Conservation (phyloP, 2,329 filamentous ascomycete genomes). For the Xylariales sp. region DNA sequence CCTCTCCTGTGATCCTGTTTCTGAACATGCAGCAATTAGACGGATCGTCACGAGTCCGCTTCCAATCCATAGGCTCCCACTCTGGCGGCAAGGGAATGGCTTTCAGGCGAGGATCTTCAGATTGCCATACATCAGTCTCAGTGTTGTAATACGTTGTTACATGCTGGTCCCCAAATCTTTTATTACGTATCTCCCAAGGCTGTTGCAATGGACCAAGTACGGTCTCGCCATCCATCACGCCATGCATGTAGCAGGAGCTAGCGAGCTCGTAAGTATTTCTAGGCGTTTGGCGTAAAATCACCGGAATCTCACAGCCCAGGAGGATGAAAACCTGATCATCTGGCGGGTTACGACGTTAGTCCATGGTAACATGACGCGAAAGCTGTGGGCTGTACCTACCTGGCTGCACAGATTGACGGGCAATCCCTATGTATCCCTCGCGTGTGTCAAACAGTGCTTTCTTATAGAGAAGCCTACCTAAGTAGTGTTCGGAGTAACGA, state of each 20-base stretch:
- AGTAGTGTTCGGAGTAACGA: too few relatives aligned
- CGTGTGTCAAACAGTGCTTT: too few relatives aligned
- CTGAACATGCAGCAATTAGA: slow-evolving; percentile 10
- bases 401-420: background rate
- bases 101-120: background rate
- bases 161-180: too few relatives aligned
- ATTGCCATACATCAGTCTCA: background rate
- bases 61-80: slow-evolving; percentile 4
- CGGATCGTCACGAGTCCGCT: slow-evolving; percentile 12
- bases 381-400: too few relatives aligned
- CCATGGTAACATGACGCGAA: too few relatives aligned
- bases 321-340: slow-evolving; percentile 16
- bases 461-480: too few relatives aligned
- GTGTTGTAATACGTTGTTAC: too few relatives aligned
- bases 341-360: too few relatives aligned
- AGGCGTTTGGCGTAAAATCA: slow-evolving; percentile 11
- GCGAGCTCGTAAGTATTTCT: slow-evolving; percentile 13
- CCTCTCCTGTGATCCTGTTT: slow-evolving; percentile 12
- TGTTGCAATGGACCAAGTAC: slow-evolving; percentile 12
- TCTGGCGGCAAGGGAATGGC: background rate
- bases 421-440: background rate
- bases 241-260: slow-evolving; percentile 14
- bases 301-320: slow-evolving; percentile 12
- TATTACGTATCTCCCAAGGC: slow-evolving; percentile 10
- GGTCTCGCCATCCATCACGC: slow-evolving; percentile 17